Evolutionary conservation across 2,329 filamentous ascomycete species (phyloP), one percentile per base, ranked within the genome.

Genomic region (Dactylellina haptotyla): DNA sequence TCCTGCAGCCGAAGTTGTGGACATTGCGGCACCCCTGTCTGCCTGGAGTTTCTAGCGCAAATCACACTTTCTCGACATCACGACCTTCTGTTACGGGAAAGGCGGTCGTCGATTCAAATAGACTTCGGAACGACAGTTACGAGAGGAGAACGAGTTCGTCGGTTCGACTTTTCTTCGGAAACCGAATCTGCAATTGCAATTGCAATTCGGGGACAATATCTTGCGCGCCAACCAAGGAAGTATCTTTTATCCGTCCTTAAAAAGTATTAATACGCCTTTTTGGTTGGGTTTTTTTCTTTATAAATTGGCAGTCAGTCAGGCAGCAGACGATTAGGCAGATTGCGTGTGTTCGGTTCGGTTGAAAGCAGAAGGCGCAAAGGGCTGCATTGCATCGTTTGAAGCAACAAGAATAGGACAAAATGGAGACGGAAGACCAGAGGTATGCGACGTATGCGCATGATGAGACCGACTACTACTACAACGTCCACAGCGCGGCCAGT

Each of bases 41-140:
- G 66, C 58, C 58, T 64, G 66, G 58, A 71, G 59, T 50, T 58
- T 57, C 50, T 57, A 64, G 45, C 59, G 67, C 58, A 53, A 41
- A 64, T 56, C 57, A 28, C 61, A 48, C 45, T 45, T 46, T 23
- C 41, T 59, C 53, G 23, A n/a, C 23, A 66, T 66, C 61, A 41
- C 46, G 61, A 73, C 69, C 69, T 73, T 56, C 69, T 73, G 23
- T 66, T 73, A 66, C 51, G 39, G 69, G 69, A 66, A 66, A 73
- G 43, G 54, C 20, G 53, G 20, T 51, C 28, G 39, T 48, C 57
- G 39, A 45, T 61, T 62, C 46, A 61, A 59, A 57, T 61, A 50
- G 34, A 41, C 50, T 64, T 41, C 58, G 66, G 69, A 57, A 62
- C 69, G 69, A 66, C 23, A 56, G 37, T 61, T 59, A 65, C 59